A percentile compares a stretch with the other conserved stretches of the same genome.
Conservation (phyloP, 768 basidiomycete genomes). For the Tylopilus sp. region DNA sequence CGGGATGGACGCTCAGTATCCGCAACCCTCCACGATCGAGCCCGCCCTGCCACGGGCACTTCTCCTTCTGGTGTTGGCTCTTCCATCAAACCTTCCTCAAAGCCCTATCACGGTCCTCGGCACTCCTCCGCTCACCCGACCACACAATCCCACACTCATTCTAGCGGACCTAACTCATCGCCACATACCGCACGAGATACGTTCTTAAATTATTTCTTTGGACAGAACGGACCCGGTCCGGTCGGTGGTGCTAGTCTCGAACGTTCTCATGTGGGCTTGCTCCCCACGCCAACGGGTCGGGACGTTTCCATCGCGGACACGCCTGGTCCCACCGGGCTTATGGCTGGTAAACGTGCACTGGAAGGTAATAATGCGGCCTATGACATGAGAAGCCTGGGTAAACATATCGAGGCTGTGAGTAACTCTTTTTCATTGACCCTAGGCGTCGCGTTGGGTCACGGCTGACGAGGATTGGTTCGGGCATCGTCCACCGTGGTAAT, state of each 20-base stretch:
- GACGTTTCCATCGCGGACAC: constrained; percentile 59
- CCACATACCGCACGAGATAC: constrained; percentile 74
- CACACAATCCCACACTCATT: constrained; percentile 33
- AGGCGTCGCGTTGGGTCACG: constrained; percentile 8
- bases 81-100: constrained; percentile 28
- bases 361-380: constrained; percentile 84
- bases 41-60: constrained; percentile 44
- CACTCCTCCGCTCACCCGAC: constrained; percentile 28
- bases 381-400: constrained; percentile 98
- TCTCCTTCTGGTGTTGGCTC: constrained; percentile 23
- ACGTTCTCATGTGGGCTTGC: constrained; percentile 23
- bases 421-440: background rate
- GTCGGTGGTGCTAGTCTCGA: constrained; percentile 54
- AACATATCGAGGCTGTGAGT: constrained; percentile 95
- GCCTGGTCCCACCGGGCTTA: constrained; percentile 52
- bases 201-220: constrained; percentile 98
- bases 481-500: constrained; percentile 6
- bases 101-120: constrained; percentile 30
- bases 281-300: constrained; percentile 52
- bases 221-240: constrained; percentile 82
- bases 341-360: constrained; percentile 62
- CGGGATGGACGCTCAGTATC: constrained; percentile 71
- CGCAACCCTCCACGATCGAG: constrained; percentile 72
- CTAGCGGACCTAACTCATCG: constrained; percentile 36
- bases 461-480: constrained; percentile 4